Percentiles rank a stretch among this genome's conserved stretches.
Conservation (phyloP, 2,329 filamentous ascomycete species). For the Penicillium sumatraense region DNA sequence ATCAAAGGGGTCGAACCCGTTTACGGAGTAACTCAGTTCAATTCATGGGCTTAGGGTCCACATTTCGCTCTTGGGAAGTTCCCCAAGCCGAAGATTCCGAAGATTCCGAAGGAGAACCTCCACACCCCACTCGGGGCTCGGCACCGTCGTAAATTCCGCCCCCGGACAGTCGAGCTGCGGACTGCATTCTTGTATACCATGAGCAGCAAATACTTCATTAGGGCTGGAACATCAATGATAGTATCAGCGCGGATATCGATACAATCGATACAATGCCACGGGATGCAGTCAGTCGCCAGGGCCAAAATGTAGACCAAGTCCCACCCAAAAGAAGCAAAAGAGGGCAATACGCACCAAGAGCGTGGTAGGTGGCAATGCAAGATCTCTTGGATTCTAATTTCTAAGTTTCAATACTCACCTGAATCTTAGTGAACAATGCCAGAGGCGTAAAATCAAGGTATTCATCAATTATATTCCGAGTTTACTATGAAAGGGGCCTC, state of each 20-base stretch:
- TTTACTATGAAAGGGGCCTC: no score
- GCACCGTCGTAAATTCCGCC: slow-evolving; percentile 2
- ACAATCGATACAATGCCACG: no score
- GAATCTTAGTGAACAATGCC: slow-evolving; percentile 19
- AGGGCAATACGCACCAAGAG: slow-evolving; percentile 25
- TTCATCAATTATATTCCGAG: background rate
- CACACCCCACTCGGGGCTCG: background rate
- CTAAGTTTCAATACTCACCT: background rate
- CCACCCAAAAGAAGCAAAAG: slow-evolving; percentile 13
- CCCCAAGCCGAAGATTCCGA: slow-evolving; percentile 6
- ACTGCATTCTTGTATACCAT: background rate
- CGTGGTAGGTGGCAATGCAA: slow-evolving; percentile 18
- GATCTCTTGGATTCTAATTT: background rate
- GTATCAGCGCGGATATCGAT: no score
- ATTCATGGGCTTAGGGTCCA: background rate
- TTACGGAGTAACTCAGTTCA: no score
- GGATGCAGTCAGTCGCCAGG: background rate
- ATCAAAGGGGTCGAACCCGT: no score
- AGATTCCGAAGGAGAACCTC: slow-evolving; percentile 6
- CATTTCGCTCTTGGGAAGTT: no score
- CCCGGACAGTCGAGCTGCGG: background rate
- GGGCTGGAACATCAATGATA: background rate
- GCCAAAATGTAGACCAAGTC: background rate
- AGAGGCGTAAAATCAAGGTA: slow-evolving; percentile 27
- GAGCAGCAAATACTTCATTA: background rate